A percentile compares a stretch with the other conserved stretches of the same genome.
phyloP scores from a whole-genome alignment of 169 alveolate species.

The Plasmodium relictum region DNA sequence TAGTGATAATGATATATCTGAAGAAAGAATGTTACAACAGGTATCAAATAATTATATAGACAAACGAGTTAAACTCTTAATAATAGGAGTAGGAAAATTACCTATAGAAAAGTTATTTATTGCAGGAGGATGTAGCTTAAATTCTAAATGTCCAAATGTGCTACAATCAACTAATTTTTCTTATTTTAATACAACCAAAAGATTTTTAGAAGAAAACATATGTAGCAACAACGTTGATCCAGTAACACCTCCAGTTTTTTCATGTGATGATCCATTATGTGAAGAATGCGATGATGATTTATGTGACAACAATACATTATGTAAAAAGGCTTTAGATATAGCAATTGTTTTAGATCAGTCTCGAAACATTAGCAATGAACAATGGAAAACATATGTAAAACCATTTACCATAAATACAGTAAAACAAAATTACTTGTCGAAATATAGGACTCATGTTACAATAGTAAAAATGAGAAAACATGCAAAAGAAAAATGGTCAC shows the following conservation, averaged over 20 bases:
- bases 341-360: constrained; percentile 72
- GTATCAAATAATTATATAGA: constrained; percentile 36
- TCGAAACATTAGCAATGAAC: constrained; percentile 31
- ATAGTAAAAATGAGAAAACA: constrained; percentile 38
- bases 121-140: constrained; percentile 53
- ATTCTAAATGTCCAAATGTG: constrained; percentile 33
- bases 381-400: constrained; percentile 54
- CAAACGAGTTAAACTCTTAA: constrained; percentile 31
- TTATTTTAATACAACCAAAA: constrained; percentile 13
- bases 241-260: constrained; percentile 5
- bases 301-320: constrained; percentile 43
- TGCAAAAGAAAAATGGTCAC: constrained; percentile 30
- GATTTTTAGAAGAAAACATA: constrained; percentile 17
- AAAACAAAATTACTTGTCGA: constrained; percentile 57
- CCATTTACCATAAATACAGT: constrained; percentile 32
- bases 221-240: constrained; percentile 14
- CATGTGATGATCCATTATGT: constrained; percentile 47
- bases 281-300: constrained; percentile 63
- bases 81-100: constrained; percentile 23
- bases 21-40: constrained; percentile 9
- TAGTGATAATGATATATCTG: constrained; percentile 60
- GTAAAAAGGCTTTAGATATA: constrained; percentile 64
- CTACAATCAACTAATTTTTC: constrained; percentile 18
- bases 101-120: constrained; percentile 13
- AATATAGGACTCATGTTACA: constrained; percentile 54